phyloP scores from a whole-genome alignment of 2,329 filamentous ascomycete genomes.

The Colletotrichum sansevieriae region DNA sequence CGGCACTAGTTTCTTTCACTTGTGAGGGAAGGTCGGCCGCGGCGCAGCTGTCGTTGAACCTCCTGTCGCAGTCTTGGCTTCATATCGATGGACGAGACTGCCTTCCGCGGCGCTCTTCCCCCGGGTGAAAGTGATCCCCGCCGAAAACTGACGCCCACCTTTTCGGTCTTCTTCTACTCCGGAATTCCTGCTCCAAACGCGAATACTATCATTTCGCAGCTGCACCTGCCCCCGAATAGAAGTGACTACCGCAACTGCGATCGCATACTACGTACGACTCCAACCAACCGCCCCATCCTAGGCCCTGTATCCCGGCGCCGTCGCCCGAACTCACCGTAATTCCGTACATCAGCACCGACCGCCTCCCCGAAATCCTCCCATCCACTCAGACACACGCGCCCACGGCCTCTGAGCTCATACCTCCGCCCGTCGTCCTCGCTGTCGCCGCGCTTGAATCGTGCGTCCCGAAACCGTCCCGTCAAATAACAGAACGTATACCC shows the following conservation, averaged over 20 bases:
- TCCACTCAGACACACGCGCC: neutral
- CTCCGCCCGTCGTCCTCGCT: neutral
- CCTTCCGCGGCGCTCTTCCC: slow-evolving; percentile 33
- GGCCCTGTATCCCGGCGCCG: slow-evolving; percentile 19
- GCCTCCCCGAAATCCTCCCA: slow-evolving; percentile 1
- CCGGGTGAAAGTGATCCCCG: slow-evolving; percentile 13
- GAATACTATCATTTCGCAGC: too few relatives aligned
- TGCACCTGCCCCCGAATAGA: too few relatives aligned
- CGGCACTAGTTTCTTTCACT: slow-evolving; percentile 18
- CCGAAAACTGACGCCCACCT: neutral
- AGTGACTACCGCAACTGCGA: neutral
- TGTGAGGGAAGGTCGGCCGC: slow-evolving; percentile 12
- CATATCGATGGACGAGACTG: slow-evolving; percentile 36
- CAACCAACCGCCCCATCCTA: neutral
- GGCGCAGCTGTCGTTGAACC: slow-evolving; percentile 15
- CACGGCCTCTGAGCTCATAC: neutral
- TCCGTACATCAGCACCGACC: slow-evolving; percentile 20
- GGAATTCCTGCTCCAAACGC: neutral
- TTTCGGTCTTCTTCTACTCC: neutral
- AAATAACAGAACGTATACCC: neutral
- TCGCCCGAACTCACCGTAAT: slow-evolving; percentile 16
- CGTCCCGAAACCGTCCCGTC: slow-evolving; percentile 2
- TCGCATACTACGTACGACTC: neutral
- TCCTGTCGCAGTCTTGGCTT: slow-evolving; percentile 38
- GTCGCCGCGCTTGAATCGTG: slow-evolving; percentile 1